Evolutionary conservation across 179 eudicot genomes (phyloP).

Genomic region (Nepenthes alata): DNA sequence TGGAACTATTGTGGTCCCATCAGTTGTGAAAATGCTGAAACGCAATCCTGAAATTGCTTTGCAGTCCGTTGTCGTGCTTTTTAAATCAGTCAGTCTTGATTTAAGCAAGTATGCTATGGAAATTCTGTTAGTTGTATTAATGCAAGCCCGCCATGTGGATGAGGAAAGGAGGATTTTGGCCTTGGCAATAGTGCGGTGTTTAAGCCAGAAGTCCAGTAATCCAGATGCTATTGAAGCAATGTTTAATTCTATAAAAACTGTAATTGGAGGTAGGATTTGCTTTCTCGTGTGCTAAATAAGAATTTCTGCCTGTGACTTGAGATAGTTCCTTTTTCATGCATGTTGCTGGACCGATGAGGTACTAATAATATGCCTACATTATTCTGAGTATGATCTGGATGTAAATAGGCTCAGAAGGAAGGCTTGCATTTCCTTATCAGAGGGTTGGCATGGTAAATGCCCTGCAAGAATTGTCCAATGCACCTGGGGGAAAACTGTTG

Average conservation of each 20-base stretch:
- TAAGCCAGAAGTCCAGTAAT: slow-evolving; percentile 81
- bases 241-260: slow-evolving; percentile 57
- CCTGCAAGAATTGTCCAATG: slow-evolving; percentile 63
- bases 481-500: slow-evolving; percentile 73
- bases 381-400: background rate
- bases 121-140: slow-evolving; percentile 55
- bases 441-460: slow-evolving; percentile 89
- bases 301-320: background rate
- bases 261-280: slow-evolving; percentile 61
- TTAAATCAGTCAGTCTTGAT: slow-evolving; percentile 66
- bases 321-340: background rate
- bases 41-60: slow-evolving; percentile 92
- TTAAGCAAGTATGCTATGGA: slow-evolving; percentile 79
- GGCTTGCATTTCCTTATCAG: slow-evolving; percentile 95
- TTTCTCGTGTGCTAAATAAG: background rate
- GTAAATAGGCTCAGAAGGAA: slow-evolving; percentile 85
- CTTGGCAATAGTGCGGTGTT: slow-evolving; percentile 53
- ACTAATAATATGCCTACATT: background rate
- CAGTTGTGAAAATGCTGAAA: slow-evolving; percentile 88
- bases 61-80: slow-evolving; percentile 64
- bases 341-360: background rate
- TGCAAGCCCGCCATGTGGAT: slow-evolving; percentile 92
- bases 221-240: slow-evolving; percentile 76
- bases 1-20: slow-evolving; percentile 54
- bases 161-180: slow-evolving; percentile 77